phyloP scores from a whole-genome alignment of 352 stramenopile genomes.

The Stramenopiles sp. region DNA sequence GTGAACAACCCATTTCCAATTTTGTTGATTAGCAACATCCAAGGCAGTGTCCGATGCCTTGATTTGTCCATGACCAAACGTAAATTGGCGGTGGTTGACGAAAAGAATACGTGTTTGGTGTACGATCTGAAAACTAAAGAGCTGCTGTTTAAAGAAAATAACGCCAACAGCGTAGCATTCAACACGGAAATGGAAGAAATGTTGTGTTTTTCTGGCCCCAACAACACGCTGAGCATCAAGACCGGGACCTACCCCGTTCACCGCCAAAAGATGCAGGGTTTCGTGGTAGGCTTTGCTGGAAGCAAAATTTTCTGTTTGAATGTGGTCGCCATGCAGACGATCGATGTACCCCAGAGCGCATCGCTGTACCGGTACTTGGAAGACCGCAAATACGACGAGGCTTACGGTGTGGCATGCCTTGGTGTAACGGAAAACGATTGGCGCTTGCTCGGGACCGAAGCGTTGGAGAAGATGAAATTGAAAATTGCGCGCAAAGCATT shows the following conservation, averaged over 20 bases:
- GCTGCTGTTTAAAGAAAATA: slow-evolving; percentile 54
- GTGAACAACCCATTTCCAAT: slow-evolving; percentile 83
- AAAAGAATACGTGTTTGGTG: slow-evolving; percentile 59
- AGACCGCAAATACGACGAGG: slow-evolving; percentile 53
- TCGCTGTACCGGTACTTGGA: slow-evolving; percentile 67
- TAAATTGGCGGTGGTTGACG: slow-evolving; percentile 70
- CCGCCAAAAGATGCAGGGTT: slow-evolving; percentile 62
- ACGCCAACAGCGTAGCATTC: slow-evolving; percentile 67
- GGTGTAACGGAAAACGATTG: slow-evolving; percentile 77
- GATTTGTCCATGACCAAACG: slow-evolving; percentile 52
- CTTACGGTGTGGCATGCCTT: slow-evolving; percentile 67
- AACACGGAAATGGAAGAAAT: slow-evolving; percentile 81
- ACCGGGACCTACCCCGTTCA: slow-evolving; percentile 63
- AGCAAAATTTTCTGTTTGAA: slow-evolving; percentile 75
- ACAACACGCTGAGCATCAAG: slow-evolving; percentile 64
- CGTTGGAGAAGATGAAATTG: slow-evolving; percentile 33
- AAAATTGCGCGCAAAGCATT: slow-evolving; percentile 48
- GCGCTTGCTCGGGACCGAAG: slow-evolving; percentile 53
- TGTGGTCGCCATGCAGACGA: slow-evolving; percentile 49
- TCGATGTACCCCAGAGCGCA: slow-evolving; percentile 67
- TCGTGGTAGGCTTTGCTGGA: slow-evolving; percentile 70
- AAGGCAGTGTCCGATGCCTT: slow-evolving; percentile 51
- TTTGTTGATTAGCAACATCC: slow-evolving; percentile 57
- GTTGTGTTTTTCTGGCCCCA: slow-evolving; percentile 63
- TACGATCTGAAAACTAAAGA: slow-evolving; percentile 69